A percentile compares a stretch with the other conserved stretches of the same genome.
Conservation (phyloP, 208 protist species). For the Trypanosoma boissoni region DNA sequence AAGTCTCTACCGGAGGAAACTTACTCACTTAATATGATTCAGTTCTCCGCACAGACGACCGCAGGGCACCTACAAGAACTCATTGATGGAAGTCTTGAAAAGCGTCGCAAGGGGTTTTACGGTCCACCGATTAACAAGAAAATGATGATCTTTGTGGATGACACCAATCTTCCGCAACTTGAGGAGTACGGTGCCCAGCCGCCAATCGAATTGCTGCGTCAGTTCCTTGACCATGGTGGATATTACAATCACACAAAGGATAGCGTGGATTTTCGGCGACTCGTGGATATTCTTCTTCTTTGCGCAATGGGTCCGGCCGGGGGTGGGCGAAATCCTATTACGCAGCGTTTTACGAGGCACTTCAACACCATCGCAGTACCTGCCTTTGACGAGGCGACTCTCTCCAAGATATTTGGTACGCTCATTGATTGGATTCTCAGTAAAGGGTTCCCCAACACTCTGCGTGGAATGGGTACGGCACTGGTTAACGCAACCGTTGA, state of each 20-base stretch:
- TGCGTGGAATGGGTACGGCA: constrained; percentile 42
- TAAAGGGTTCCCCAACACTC: constrained; percentile 52
- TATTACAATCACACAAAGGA: constrained; percentile 96
- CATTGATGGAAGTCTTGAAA: constrained; percentile 93
- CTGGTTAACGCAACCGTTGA: constrained; percentile 91
- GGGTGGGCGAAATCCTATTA: constrained; percentile 94
- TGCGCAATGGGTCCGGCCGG: constrained; percentile 95
- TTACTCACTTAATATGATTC: constrained; percentile 89
- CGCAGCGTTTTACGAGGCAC: constrained; percentile 93
- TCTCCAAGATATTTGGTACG: constrained; percentile 92
- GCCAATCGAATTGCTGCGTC: constrained; percentile 95
- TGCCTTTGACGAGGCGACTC: constrained; percentile 86
- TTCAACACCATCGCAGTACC: constrained; percentile 93
- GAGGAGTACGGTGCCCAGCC: constrained; percentile 97
- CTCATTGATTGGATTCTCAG: constrained; percentile 92
- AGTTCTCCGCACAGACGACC: constrained; percentile 95
- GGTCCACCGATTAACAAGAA: constrained; percentile 94
- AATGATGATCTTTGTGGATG: constrained; percentile 96
- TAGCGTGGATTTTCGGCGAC: constrained; percentile 80
- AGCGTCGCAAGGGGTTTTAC: constrained; percentile 94
- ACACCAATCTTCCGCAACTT: constrained; percentile 95
- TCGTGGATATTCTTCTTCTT: constrained; percentile 90
- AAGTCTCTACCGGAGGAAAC: constrained; percentile 74
- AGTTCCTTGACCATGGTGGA: constrained; percentile 95
- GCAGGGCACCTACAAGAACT: constrained; percentile 91